Conservation (phyloP, 371 early-diverging fungal species). For the Mucor indicus region DNA sequence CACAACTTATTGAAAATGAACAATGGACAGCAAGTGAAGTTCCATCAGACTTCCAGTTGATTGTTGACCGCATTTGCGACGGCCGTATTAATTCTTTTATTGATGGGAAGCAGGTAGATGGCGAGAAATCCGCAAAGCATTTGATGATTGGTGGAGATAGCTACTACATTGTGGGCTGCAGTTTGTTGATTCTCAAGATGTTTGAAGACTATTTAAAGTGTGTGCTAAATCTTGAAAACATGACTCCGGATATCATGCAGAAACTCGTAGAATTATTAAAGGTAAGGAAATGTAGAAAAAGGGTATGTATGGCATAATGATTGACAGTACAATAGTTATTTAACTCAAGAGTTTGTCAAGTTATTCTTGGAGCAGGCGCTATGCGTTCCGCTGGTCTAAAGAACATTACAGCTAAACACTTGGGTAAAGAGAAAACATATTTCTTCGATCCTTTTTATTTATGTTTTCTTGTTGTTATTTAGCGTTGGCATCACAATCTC, state of each 20-base stretch:
- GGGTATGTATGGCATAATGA: background rate
- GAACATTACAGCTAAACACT: slow-evolving; percentile 92
- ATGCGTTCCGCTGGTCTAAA: slow-evolving; percentile 92
- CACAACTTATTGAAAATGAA: slow-evolving; percentile 89
- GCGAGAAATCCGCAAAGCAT: slow-evolving; percentile 35
- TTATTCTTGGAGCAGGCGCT: slow-evolving; percentile 94
- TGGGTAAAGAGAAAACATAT: slow-evolving; percentile 60
- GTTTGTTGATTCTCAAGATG: slow-evolving; percentile 81
- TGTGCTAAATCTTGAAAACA: slow-evolving; percentile 68
- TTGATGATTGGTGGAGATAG: slow-evolving; percentile 58
- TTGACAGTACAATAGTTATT: slow-evolving; percentile 56
- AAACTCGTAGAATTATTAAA: slow-evolving; percentile 82
- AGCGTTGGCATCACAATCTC: slow-evolving; percentile 90
- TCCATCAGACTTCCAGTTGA: slow-evolving; percentile 86
- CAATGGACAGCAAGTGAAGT: slow-evolving; percentile 92
- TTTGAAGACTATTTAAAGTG: slow-evolving; percentile 86
- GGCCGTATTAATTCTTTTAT: slow-evolving; percentile 23
- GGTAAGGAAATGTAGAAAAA: slow-evolving; percentile 26
- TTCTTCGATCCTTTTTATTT: too few relatives aligned
- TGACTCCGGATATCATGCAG: slow-evolving; percentile 82
- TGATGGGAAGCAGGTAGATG: slow-evolving; percentile 6
- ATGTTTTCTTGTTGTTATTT: background rate
- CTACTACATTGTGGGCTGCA: slow-evolving; percentile 85
- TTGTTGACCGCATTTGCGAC: slow-evolving; percentile 73
- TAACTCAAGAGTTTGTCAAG: slow-evolving; percentile 90